Base-by-base conservation (phyloP, 257 asterid genomes). In the Nicotiana obtusifolia region DNA sequence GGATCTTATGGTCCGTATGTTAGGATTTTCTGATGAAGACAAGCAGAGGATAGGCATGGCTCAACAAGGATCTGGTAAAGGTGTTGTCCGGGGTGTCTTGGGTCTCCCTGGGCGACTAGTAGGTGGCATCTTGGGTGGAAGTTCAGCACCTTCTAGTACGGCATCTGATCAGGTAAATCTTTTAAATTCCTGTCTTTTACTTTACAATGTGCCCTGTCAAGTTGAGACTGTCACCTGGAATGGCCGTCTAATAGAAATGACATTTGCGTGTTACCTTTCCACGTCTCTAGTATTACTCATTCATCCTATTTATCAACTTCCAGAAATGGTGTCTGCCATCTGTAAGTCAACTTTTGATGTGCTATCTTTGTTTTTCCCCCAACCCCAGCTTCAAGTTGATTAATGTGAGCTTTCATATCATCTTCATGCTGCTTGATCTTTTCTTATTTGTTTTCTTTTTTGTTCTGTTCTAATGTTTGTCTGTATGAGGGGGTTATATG, bases 21-120 rank as follows among this genome's bases (percentile, higher is more conserved):
- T 96, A 80, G 99, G 99, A 82, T 96, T 96, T 87, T 92, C 99
- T 77, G 97, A 93, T 33, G 99, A 96, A 88, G 99, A 96, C 85
- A 94, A 94, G 84, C 97, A 94, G 84, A 88, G 98, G 83, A 93
- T 96, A 83, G 98, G 99, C 24, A 28, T 87, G 76, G 98, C 98
- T 82, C 97, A 93, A 87, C 95, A 92, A 85, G 98, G 97, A 84
- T 84, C 89, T 60, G 95, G 98, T 78, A 94, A 93, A 90, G 98
- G 98, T 85, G 97, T 96, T 28, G 98, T 96, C 75, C 91, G 98
- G 20, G 99, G 99, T 75, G 98, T 96, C 44, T 87, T 96, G 56
- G 98, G 99, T 78, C 85, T 96, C 83, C 98, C 99, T 20, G 97
- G 98, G 53, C 96, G 98, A 47, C 84, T 96, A 4, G 99, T 96